Evolutionary conservation across 768 basidiomycete species (phyloP), one percentile per base, ranked within the genome.

Genomic region (Tylopilus intermedius): DNA sequence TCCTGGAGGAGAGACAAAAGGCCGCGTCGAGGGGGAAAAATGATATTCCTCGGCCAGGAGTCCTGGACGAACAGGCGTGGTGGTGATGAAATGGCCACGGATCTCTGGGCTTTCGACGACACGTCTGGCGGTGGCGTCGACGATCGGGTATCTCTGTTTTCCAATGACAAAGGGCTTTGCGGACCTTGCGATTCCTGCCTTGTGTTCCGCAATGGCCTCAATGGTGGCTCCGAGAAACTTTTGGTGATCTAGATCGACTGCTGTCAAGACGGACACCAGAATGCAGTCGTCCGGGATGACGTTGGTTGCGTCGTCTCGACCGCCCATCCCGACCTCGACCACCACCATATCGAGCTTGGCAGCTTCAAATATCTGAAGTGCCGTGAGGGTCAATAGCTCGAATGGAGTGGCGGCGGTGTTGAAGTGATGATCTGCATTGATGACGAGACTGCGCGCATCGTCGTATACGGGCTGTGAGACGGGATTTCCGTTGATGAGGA

Each of bases 271-370:
- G n/a, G 89, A 90, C 2, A 85, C 81, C 30, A 92, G 68, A 39
- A 94, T 79, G 47, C 72, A 72, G 1, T 78, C 74, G 42, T 86
- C 79, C 2, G 89, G 79, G 18, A 98, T 80, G 49, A 88, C 78
- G 65, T 99, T 99, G 3, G 96, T 99, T 18, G 96, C 95, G 66
- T 98, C 96, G 46, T 86, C 70, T 3, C 82, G 76, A 5, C 96
- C 96, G 0, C 96, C 96, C 87, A 99, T 86, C 0, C 96, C 95
- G 9, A 93, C 94, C 71, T 99, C 95, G 41, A 96, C 69, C 9
- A 98, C 81, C 21, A 84, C 86, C 37, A 97, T 62, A 58, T 97
- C 94, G 6, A 94, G 76, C n/a, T 71, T 58, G 2, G 72, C 72
- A 8, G 71, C 70, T 63, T 94, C 85, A 62, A 99, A 93, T 42